Evolutionary conservation across 305 asterid genomes (phyloP).

Genomic region (Rubia occidens): DNA sequence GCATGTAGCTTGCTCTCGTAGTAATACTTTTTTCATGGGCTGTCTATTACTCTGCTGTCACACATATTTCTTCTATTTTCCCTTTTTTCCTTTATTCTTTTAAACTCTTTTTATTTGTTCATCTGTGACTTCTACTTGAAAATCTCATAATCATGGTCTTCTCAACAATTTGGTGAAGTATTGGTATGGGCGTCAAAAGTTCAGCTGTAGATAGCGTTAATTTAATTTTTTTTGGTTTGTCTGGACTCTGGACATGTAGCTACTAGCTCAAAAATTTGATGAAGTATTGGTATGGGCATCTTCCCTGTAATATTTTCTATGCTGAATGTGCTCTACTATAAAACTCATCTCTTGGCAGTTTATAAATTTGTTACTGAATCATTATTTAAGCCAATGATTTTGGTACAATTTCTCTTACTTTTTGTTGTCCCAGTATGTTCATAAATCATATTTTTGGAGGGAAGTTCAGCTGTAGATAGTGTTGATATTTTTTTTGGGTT

Average conservation of each 20-base stretch:
- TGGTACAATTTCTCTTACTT: background rate
- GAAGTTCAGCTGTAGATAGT: background rate
- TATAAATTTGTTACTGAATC: background rate
- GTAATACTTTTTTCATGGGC: background rate
- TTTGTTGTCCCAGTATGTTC: background rate
- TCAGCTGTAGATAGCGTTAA: background rate
- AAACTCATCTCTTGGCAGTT: background rate
- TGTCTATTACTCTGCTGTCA: background rate
- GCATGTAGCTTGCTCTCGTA: background rate
- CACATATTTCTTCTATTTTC: background rate
- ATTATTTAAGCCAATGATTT: background rate
- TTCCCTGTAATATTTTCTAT: background rate
- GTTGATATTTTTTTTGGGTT: background rate
- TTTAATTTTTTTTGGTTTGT: background rate
- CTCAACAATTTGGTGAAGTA: background rate
- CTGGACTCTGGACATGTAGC: background rate
- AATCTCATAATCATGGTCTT: background rate
- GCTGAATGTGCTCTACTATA: background rate
- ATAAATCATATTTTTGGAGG: constrained; percentile 3
- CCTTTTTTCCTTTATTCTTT: background rate
- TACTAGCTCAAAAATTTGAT: background rate
- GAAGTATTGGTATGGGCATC: background rate
- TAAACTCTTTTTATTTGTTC: background rate
- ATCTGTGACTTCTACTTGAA: background rate
- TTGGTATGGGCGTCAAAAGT: background rate